Percentiles rank a stretch among this genome's conserved stretches.
Conservation (phyloP, 768 basidiomycete species). For the Pulveroboletus ravenelii region DNA sequence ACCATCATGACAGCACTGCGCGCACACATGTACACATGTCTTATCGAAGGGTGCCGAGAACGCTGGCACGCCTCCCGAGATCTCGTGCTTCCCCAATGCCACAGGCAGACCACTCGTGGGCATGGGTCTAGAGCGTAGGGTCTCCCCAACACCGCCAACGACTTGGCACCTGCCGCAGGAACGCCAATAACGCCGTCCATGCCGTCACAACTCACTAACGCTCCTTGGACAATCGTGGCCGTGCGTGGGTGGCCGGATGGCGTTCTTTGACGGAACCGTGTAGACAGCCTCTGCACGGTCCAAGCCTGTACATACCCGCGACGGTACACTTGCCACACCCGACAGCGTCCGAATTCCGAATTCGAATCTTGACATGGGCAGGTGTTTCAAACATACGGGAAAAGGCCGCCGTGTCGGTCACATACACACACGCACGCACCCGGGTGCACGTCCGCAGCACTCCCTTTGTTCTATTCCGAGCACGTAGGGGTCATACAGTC, state of each 20-base stretch:
- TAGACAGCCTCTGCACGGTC: not conserved
- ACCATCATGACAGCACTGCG: not conserved
- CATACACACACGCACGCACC: not conserved
- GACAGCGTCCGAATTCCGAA: slow-evolving; percentile 6
- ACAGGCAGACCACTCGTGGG: too few species aligned
- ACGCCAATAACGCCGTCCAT: slow-evolving; percentile 1
- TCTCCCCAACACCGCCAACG: slow-evolving; percentile 6
- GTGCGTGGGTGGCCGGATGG: not conserved
- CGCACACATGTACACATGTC: not conserved
- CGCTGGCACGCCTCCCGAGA: too few species aligned
- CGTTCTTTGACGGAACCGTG: too few species aligned
- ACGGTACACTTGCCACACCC: not conserved
- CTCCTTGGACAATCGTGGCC: not conserved
- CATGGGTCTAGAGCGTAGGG: not conserved
- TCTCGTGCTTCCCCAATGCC: not conserved
- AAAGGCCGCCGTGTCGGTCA: slow-evolving; percentile 2
- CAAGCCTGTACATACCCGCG: too few species aligned
- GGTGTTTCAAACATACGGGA: slow-evolving; percentile 11
- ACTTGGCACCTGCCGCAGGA: slow-evolving; percentile 12
- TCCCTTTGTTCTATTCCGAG: not conserved
- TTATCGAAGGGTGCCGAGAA: not conserved
- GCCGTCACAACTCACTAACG: slow-evolving; percentile 4
- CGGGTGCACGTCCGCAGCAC: not conserved
- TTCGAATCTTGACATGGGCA: not conserved
- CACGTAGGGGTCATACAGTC: not conserved